phyloP scores from a whole-genome alignment of 495 filamentous ascomycete species.

The Podospora sp. region DNA sequence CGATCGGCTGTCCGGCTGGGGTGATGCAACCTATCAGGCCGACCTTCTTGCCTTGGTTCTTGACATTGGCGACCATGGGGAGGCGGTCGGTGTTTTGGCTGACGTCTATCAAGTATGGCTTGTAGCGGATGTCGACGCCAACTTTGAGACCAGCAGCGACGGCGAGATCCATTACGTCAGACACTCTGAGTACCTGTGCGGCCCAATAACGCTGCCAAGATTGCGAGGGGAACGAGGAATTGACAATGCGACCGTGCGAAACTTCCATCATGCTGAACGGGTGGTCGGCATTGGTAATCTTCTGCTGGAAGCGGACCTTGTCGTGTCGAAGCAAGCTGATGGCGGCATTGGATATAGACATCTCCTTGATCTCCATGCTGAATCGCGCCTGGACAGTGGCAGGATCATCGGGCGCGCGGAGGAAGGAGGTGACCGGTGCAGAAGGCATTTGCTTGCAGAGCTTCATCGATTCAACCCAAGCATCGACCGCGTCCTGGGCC shows the following conservation, averaged over 20 bases:
- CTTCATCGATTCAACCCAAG: conserved; percentile 37
- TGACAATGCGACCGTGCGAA: conserved; percentile 23
- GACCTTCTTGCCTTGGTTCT: conserved; percentile 27
- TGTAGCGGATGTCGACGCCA: conserved; percentile 64
- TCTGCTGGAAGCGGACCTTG: conserved; percentile 8
- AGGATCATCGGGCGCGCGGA: conserved; percentile 61
- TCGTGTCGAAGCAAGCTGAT: conserved; percentile 28
- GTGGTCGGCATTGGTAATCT: conserved; percentile 20
- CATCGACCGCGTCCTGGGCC: neutral
- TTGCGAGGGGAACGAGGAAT: conserved; percentile 12
- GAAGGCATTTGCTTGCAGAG: conserved; percentile 62
- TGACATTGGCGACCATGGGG: conserved; percentile 20
- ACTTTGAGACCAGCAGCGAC: conserved; percentile 49
- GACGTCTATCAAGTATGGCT: conserved; percentile 64
- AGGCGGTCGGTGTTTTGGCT: conserved; percentile 71
- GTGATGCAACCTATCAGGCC: conserved; percentile 74
- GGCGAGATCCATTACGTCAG: conserved; percentile 70
- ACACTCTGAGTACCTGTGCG: conserved; percentile 55
- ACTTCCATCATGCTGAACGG: conserved; percentile 30
- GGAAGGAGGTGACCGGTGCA: conserved; percentile 63
- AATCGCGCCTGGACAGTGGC: conserved; percentile 52
- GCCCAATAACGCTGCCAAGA: conserved; percentile 22
- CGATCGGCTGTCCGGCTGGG: conserved; percentile 64
- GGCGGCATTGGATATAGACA: neutral
- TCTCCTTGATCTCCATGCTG: conserved; percentile 44